Percentiles rank a stretch among this genome's conserved stretches.
Conservation (phyloP, 768 basidiomycete genomes). For the Daedalea quercina region DNA sequence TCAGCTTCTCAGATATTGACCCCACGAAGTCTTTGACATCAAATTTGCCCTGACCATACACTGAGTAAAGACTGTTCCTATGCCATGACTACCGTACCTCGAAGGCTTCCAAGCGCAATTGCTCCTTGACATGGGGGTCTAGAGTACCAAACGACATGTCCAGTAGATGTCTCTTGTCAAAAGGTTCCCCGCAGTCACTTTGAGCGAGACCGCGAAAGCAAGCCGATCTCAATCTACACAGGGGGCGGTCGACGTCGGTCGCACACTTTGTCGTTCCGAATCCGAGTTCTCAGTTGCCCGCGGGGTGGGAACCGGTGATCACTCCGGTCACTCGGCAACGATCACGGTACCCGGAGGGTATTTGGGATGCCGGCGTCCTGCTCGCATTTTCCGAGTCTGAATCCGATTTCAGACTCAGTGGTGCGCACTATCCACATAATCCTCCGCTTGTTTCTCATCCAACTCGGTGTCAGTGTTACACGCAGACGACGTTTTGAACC, state of each 20-base stretch:
- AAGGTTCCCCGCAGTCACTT: background rate
- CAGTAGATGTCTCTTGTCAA: no score
- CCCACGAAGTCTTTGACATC: conserved; percentile 88
- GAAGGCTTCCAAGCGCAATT: conserved; percentile 32
- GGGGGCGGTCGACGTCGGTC: no score
- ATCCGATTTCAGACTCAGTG: no score
- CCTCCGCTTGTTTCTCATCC: no score
- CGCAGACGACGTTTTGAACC: background rate
- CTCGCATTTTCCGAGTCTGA: background rate
- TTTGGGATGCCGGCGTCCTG: background rate
- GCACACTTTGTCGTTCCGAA: no score
- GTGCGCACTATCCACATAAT: no score
- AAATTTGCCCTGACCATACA: conserved; percentile 64
- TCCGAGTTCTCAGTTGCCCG: no score
- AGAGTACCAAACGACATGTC: conserved; percentile 15
- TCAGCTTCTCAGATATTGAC: conserved; percentile 81
- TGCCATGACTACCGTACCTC: conserved; percentile 23
- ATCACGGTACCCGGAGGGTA: background rate
- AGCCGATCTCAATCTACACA: no score
- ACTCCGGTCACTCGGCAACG: background rate
- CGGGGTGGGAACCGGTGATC: background rate
- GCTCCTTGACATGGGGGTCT: conserved; percentile 43
- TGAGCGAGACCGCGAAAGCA: no score
- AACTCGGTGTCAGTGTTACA: no score
- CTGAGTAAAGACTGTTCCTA: background rate